Conservation (phyloP, 2,329 filamentous ascomycete genomes). For the Claviceps paspali region DNA sequence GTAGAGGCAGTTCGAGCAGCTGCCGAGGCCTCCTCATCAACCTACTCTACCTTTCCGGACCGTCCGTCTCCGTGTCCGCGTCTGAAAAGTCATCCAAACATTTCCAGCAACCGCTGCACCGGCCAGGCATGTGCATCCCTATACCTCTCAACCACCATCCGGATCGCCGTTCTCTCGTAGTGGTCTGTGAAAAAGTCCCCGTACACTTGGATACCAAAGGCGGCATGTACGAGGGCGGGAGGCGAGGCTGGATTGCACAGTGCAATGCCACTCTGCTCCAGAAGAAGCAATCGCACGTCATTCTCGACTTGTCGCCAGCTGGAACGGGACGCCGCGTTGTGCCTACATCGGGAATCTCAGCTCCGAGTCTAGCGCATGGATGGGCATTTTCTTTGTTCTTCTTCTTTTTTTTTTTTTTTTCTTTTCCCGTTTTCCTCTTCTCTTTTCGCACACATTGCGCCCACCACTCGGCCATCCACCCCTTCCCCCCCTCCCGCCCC, state of each 20-base stretch:
- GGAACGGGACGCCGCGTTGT: conserved; percentile 13
- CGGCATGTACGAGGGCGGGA: conserved; percentile 23
- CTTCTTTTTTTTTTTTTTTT: not conserved
- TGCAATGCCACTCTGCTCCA: conserved; percentile 25
- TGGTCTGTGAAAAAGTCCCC: conserved; percentile 26
- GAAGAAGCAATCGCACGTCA: conserved; percentile 21
- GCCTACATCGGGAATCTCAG: not conserved
- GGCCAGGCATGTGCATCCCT: conserved; percentile 26
- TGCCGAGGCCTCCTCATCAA: too few species aligned
- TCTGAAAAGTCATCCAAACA: conserved; percentile 14
- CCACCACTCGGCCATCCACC: too few species aligned
- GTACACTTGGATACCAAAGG: conserved; percentile 25
- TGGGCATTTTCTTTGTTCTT: not conserved
- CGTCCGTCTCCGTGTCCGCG: not conserved
- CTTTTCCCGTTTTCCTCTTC: too few species aligned
- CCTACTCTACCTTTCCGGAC: not conserved
- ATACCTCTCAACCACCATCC: conserved; percentile 28
- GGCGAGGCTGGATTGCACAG: conserved; percentile 23
- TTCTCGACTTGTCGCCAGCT: conserved; percentile 22
- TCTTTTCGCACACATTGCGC: too few species aligned
- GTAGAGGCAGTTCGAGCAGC: too few species aligned
- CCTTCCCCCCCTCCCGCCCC: too few species aligned
- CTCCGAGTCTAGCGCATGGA: not conserved
- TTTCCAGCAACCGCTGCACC: conserved; percentile 20
- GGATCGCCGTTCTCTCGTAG: conserved; percentile 22